phyloP scores from a whole-genome alignment of 495 filamentous ascomycete genomes.

The Copromyces sp. region DNA sequence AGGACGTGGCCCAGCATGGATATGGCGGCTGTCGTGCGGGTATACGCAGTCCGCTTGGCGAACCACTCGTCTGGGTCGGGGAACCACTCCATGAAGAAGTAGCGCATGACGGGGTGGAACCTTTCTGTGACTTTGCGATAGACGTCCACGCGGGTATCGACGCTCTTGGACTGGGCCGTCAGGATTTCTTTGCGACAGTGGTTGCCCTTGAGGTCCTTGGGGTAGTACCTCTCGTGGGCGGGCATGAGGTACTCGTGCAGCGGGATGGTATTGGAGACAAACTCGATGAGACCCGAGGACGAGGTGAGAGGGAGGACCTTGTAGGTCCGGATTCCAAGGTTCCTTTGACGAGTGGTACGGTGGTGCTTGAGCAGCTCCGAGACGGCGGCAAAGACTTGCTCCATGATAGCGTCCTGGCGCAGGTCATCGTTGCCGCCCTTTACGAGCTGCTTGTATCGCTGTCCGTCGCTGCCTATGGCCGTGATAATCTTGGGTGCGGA shows the following conservation, averaged over 20 bases:
- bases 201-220: constrained; percentile 66
- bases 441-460: constrained; percentile 76
- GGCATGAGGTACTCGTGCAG: constrained; percentile 85
- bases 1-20: constrained; percentile 91
- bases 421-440: constrained; percentile 94
- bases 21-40: constrained; percentile 82
- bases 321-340: constrained; percentile 85
- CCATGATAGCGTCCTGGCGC: constrained; percentile 99
- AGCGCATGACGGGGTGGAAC: constrained; percentile 90
- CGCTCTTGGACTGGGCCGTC: constrained; percentile 54
- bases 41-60: constrained; percentile 73
- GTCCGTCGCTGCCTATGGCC: constrained; percentile 62
- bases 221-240: constrained; percentile 77
- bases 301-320: constrained; percentile 84
- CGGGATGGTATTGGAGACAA: constrained; percentile 84
- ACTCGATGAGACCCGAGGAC: constrained; percentile 88
- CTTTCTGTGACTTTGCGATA: constrained; percentile 65
- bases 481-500: constrained; percentile 89
- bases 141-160: constrained; percentile 58
- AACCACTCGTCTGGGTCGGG: constrained; percentile 96
- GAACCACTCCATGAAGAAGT: constrained; percentile 95
- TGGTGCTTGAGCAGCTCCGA: constrained; percentile 79
- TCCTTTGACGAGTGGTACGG: constrained; percentile 74
- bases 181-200: constrained; percentile 68
- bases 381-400: constrained; percentile 96